A percentile compares a stretch with the other conserved stretches of the same genome.
These are phyloP conservation scores for Claviceps maximensis DNA, from an alignment of 2,329 filamentous ascomycete species.

Conservation along the genomic window DNA sequence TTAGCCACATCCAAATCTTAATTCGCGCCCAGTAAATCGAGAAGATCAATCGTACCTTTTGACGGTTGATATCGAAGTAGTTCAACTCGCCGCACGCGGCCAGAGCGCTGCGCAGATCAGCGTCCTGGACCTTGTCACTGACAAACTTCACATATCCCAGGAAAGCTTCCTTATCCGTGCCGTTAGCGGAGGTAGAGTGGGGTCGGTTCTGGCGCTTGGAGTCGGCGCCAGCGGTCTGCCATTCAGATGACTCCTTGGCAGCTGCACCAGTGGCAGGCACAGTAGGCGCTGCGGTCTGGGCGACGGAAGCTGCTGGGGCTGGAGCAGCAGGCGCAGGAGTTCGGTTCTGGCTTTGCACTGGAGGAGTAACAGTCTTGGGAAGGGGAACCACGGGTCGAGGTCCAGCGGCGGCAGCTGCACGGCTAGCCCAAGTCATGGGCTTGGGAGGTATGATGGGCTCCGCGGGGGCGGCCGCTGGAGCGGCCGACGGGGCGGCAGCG, in stretches of 20 bases:
- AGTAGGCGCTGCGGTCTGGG: slow-evolving; percentile 21
- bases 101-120: slow-evolving; percentile 57
- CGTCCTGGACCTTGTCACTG: slow-evolving; percentile 69
- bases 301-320: slow-evolving; percentile 16
- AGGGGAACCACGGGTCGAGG: slow-evolving; percentile 39
- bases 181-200: slow-evolving; percentile 46
- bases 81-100: slow-evolving; percentile 57
- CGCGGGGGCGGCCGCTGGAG: slow-evolving; percentile 25
- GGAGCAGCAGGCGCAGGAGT: slow-evolving; percentile 29
- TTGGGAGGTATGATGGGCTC: slow-evolving; percentile 37
- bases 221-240: slow-evolving; percentile 80
- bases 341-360: slow-evolving; percentile 34
- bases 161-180: slow-evolving; percentile 59
- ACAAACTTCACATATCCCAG: slow-evolving; percentile 95
- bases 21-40: background rate
- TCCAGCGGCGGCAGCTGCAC: slow-evolving; percentile 44
- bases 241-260: slow-evolving; percentile 43
- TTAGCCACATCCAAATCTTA: background rate
- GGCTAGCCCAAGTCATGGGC: slow-evolving; percentile 66
- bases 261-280: slow-evolving; percentile 26
- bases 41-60: slow-evolving; percentile 53
- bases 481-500: slow-evolving; percentile 7
- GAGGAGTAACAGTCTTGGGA: slow-evolving; percentile 43
- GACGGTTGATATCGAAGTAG: slow-evolving; percentile 66
- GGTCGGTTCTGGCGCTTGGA: slow-evolving; percentile 72